phyloP scores from a whole-genome alignment of 1,284 basidiomycete genomes.

The Rhodotorula glutinis region DNA sequence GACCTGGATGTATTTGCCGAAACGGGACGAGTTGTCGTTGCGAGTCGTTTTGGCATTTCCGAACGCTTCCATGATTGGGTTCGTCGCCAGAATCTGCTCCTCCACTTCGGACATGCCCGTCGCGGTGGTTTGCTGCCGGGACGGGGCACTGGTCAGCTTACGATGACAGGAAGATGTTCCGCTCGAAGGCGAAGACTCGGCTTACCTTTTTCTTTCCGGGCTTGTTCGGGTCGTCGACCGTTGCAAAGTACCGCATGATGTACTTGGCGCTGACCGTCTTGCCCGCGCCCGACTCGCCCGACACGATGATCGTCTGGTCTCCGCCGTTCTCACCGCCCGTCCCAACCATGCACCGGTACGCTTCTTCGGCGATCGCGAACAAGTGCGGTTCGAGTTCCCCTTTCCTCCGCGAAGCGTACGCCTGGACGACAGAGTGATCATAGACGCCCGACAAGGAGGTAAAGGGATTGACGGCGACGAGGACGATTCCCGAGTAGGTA shows the following conservation, averaged over 20 bases:
- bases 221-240: slow-evolving; percentile 78
- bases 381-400: slow-evolving; percentile 97
- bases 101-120: slow-evolving; percentile 83
- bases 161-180: background rate
- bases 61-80: slow-evolving; percentile 97
- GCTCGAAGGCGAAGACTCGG: slow-evolving; percentile 38
- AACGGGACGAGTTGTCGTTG: slow-evolving; percentile 98
- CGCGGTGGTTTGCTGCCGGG: slow-evolving; percentile 44
- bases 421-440: slow-evolving; percentile 94
- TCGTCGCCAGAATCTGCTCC: slow-evolving; percentile 94
- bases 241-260: slow-evolving; percentile 98
- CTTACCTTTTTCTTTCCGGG: slow-evolving; percentile 55
- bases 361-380: slow-evolving; percentile 99
- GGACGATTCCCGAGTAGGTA: slow-evolving; percentile 95
- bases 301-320: slow-evolving; percentile 98
- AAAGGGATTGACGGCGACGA: slow-evolving; percentile 98
- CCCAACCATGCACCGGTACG: slow-evolving; percentile 94
- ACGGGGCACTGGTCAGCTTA: slow-evolving; percentile 1
- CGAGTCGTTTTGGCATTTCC: slow-evolving; percentile 99
- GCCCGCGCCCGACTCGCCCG: slow-evolving; percentile 98
- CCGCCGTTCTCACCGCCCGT: slow-evolving; percentile 33
- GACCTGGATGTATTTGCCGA: slow-evolving; percentile 99
- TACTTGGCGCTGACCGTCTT: slow-evolving; percentile 99
- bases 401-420: slow-evolving; percentile 85
- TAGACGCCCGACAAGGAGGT: slow-evolving; percentile 59